Evolutionary conservation across 2,329 filamentous ascomycete genomes (phyloP), one percentile per base, ranked within the genome.

Genomic region (Emergomyces orientalis): DNA sequence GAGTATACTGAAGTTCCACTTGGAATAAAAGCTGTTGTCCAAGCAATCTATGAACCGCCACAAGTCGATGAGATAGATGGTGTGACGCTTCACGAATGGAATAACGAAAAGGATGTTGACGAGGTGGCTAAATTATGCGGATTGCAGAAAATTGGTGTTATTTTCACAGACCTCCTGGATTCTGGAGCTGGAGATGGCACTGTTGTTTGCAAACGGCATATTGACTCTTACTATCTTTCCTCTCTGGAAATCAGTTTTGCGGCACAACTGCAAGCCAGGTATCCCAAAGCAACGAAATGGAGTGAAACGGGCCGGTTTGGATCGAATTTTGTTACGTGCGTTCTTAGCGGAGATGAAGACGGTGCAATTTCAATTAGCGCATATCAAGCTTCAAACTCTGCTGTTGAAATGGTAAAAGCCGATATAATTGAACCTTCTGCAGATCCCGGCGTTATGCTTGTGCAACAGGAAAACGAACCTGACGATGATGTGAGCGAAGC

Each of bases 21-120:
- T 0, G 95, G 95, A 11, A 86, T 96, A 63, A 99, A 99, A 77
- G 93, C 93, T 19, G 86, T 99, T 1, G 92, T 99, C 0, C 92
- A 99, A 77, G 93, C 92, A 49, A 96, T 99, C 67, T 99, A 97
- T 70, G 94, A 99, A 73, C 90, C 92, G 4, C 94, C 94, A 2
- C 94, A 99, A 73, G 79, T 93, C 43, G 87, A 92, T 69, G 94
- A 99, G 75, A 72, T 87, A 17, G 94, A 99, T 71, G 94, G 94
- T 1, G 85, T 97, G 56, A 92, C 91, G 0, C 78, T 96, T 63
- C 86, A 87, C 59, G 83, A 90, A 0, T 97, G 93, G 90, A 85
- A 89, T 39, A 90, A 91, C 64, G 91, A 96, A 76, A 82, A 86
- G 63, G 88, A 90, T 8, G 81, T 97, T 37, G 88, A 96, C 64